Percentiles rank a stretch among this genome's conserved stretches.
Evolutionary conservation across 2,329 filamentous ascomycete species (phyloP).

Genomic region (Aspergillus uvarum): DNA sequence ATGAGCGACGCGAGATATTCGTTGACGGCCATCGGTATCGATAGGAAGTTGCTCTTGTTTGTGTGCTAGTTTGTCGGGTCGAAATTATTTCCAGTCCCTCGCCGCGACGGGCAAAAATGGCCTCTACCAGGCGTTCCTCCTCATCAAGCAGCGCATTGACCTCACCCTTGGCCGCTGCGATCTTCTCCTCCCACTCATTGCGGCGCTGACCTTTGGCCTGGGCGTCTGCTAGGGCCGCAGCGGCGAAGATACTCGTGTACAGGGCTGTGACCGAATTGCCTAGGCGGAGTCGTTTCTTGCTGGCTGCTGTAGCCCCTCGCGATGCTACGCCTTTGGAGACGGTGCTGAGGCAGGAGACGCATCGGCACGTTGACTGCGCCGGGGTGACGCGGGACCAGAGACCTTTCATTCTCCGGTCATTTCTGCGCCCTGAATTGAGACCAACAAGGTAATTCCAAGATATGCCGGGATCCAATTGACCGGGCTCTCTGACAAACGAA

Average conservation of each 20-base stretch:
- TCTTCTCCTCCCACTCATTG: constrained; percentile 43
- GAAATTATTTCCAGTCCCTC: constrained; percentile 20
- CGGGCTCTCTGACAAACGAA: constrained; percentile 17
- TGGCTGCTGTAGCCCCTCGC: constrained; percentile 36
- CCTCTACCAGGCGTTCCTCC: constrained; percentile 37
- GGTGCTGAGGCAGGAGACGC: constrained; percentile 43
- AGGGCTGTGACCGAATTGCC: constrained; percentile 46
- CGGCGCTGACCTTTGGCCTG: constrained; percentile 41
- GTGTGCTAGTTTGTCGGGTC: constrained; percentile 27
- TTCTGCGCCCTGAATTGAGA: constrained; percentile 13
- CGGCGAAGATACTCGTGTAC: constrained; percentile 46
- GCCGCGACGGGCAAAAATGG: constrained; percentile 29
- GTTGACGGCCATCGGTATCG: constrained; percentile 11
- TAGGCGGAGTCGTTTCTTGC: constrained; percentile 39
- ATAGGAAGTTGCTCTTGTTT: constrained; percentile 15
- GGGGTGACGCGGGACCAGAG: constrained; percentile 45
- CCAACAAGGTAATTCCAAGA: not conserved
- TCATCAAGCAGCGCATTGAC: constrained; percentile 41
- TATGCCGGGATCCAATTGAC: constrained; percentile 13
- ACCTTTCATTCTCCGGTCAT: constrained; percentile 45
- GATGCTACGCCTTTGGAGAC: constrained; percentile 36
- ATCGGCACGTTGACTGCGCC: constrained; percentile 42
- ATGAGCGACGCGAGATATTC: constrained; percentile 2
- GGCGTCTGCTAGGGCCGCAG: constrained; percentile 43
- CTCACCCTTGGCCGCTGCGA: constrained; percentile 45